These are phyloP conservation scores for Apiotrichum brassicae DNA, from an alignment of 1,284 basidiomycete genomes.

Conservation along the genomic window DNA sequence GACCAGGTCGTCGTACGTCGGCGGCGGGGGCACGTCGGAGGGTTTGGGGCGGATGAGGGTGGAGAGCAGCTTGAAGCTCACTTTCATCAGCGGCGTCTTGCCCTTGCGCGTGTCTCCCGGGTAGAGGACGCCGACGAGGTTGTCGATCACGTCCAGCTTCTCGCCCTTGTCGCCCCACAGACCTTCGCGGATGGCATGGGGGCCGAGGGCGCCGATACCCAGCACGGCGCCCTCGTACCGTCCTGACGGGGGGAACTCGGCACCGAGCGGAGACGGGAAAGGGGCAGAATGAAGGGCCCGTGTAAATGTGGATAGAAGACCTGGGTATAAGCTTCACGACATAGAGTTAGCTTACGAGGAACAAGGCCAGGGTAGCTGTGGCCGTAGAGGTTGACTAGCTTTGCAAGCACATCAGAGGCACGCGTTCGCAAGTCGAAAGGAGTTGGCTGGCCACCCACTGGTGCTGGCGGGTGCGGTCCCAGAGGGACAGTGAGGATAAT, in stretches of 20 bases:
- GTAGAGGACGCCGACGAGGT: conserved; percentile 30
- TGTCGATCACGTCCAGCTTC: conserved; percentile 25
- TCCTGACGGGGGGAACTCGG: conserved; percentile 50
- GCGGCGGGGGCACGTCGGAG: conserved; percentile 12
- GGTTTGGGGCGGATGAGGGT: conserved; percentile 19
- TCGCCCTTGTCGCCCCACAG: conserved; percentile 47
- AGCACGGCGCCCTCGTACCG: conserved; percentile 79
- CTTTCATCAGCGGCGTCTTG: conserved; percentile 31
- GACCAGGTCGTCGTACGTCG: conserved; percentile 16
- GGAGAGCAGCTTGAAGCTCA: conserved; percentile 20
- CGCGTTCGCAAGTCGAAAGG: conserved; percentile 59
- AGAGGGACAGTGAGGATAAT: conserved; percentile 80
- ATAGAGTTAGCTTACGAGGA: conserved; percentile 43
- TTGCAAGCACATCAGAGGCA: conserved; percentile 74
- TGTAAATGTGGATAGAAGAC: conserved; percentile 87
- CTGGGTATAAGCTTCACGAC: conserved; percentile 43
- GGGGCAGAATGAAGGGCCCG: conserved; percentile 58
- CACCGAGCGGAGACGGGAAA: conserved; percentile 37
- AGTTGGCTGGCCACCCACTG: conserved; percentile 24
- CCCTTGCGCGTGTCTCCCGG: conserved; percentile 23
- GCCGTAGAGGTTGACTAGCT: conserved; percentile 53
- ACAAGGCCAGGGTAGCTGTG: conserved; percentile 51
- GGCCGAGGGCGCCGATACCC: conserved; percentile 73
- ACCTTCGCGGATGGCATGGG: conserved; percentile 71
- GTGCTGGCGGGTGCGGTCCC: conserved; percentile 38